Evolutionary conservation across 371 early-diverging fungal genomes (phyloP).

Genomic region (Globomyces sp.): DNA sequence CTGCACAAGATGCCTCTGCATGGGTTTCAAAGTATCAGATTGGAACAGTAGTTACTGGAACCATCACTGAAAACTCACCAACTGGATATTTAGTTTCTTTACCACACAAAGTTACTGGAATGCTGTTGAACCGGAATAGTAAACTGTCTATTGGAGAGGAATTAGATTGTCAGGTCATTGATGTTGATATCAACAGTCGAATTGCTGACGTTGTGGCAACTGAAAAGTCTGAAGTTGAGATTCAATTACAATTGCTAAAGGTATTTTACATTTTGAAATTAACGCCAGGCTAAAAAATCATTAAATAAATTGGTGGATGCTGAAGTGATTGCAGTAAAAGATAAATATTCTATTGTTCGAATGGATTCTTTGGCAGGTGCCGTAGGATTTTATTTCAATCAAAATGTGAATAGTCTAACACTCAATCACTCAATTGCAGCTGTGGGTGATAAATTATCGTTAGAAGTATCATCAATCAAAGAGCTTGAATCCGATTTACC

Average conservation of each 20-base stretch:
- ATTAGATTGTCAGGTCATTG: slow-evolving; percentile 58
- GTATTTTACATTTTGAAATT: not conserved
- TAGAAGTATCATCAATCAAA: slow-evolving; percentile 21
- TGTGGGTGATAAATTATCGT: not conserved
- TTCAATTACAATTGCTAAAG: not conserved
- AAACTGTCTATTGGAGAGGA: slow-evolving; percentile 38
- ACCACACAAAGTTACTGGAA: slow-evolving; percentile 46
- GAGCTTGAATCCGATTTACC: slow-evolving; percentile 44
- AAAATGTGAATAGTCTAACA: not conserved
- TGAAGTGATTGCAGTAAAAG: not conserved
- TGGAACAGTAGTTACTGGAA: slow-evolving; percentile 46
- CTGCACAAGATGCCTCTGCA: not conserved
- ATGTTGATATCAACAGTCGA: slow-evolving; percentile 60
- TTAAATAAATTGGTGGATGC: not conserved
- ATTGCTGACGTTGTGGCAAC: slow-evolving; percentile 45
- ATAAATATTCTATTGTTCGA: not conserved
- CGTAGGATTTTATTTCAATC: not conserved
- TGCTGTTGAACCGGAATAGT: slow-evolving; percentile 51
- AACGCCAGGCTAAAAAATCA: not conserved
- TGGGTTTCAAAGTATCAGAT: slow-evolving; percentile 25
- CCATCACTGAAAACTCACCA: slow-evolving; percentile 53
- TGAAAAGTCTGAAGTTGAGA: not conserved
- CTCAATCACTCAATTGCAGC: not conserved
- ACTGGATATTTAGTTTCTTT: slow-evolving; percentile 59
- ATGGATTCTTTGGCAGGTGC: slow-evolving; percentile 1